phyloP scores from a whole-genome alignment of 192 early-diverging fungal species.

The Umbelopsis vinacea region DNA sequence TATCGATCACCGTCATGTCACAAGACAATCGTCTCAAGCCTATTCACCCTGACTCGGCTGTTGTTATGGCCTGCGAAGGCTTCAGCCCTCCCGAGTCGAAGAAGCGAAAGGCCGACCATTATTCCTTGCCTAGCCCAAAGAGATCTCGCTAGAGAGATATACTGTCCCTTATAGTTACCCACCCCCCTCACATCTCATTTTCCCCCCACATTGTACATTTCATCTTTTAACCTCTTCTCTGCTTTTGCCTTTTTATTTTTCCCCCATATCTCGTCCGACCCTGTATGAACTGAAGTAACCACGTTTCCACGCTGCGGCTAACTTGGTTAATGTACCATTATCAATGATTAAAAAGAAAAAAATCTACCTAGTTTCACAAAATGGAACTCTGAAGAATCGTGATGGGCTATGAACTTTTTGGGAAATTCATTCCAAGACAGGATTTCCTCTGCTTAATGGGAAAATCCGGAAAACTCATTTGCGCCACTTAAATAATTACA shows the following conservation, averaged over 20 bases:
- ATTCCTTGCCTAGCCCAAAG: slow-evolving; percentile 1
- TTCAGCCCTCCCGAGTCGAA: slow-evolving; percentile 4
- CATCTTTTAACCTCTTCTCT: neutral
- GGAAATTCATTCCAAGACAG: no score
- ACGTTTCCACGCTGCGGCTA: neutral
- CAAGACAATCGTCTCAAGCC: slow-evolving; percentile 1
- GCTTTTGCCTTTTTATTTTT: no score
- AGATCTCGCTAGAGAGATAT: neutral
- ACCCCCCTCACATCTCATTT: neutral
- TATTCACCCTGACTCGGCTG: slow-evolving; percentile 12
- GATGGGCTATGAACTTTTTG: no score
- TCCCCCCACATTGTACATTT: slow-evolving; percentile 6
- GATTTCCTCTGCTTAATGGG: no score
- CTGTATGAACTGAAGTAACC: slow-evolving; percentile 1
- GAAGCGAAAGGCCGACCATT: slow-evolving; percentile 9
- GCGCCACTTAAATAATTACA: no score
- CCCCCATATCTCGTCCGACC: no score
- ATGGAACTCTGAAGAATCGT: no score
- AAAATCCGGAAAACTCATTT: no score
- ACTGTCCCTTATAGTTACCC: neutral
- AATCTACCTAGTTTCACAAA: neutral
- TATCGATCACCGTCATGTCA: slow-evolving; percentile 17
- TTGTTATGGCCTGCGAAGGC: slow-evolving; percentile 8
- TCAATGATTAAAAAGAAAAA: neutral
- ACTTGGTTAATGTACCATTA: neutral